Evolutionary conservation across 2,329 filamentous ascomycete species (phyloP), one percentile per base, ranked within the genome.

Genomic region (Talaromyces pinophilus): DNA sequence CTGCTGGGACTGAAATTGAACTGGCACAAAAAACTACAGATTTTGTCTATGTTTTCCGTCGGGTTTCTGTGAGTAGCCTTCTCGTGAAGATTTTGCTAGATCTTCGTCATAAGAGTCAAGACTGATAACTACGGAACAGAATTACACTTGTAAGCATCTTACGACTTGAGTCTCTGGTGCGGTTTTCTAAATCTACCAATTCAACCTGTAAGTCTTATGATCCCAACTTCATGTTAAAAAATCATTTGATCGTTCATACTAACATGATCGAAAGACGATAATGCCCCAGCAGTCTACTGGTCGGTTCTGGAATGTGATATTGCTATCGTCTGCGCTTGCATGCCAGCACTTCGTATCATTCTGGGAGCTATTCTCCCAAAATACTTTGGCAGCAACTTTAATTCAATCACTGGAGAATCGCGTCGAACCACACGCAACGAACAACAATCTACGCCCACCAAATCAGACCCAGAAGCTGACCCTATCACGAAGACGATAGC

Each of bases 21-120:
- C 61, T 82, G 78, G 75, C 82, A 78, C 69, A 84, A 83, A 73
- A 86, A 84, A 74, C 46, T 82, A 19, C 78, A 82, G n/a, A 79
- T 85, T 2, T 75, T 75, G 6, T 67, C 84, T 66, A 85, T 86
- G 83, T 85, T 86, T 66, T 76, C 78, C 19, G 78, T 85, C 11
- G 84, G 84, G 7, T 71, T 78, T 52, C 76, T 81, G 78, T 79
- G 73, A 71, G 78, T 72, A 19, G 4, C 13, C 22, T n/a, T 44
- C 6, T 7, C 19, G 2, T 11, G 13, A 44, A 10, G 38, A 46
- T 19, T n/a, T 17, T 59, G 19, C 15, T 25, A n/a, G n/a, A 30
- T 8, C 15, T 11, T 42, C 17, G 19, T 19, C 40, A 25, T 4
- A 17, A 60, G 38, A 60, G 11, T n/a, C 40, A 30, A 46, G 13